Percentiles rank a stretch among this genome's conserved stretches.
Conservation (phyloP, 345 rosid species). For the Cardamine occulta region DNA sequence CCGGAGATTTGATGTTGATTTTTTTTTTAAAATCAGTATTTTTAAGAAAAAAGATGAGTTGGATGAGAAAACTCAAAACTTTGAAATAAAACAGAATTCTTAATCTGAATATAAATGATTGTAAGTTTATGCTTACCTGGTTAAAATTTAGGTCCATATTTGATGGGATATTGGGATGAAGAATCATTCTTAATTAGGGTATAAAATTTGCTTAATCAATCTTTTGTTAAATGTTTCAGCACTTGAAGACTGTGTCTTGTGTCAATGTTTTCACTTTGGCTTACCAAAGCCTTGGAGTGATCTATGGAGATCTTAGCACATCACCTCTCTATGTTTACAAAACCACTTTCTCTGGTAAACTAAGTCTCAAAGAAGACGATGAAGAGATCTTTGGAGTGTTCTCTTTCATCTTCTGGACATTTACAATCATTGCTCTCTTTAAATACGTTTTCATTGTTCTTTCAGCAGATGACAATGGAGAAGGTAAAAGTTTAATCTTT, state of each 20-base stretch:
- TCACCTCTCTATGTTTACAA: slow-evolving; percentile 92
- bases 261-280: slow-evolving; percentile 67
- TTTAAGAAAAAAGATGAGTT: slow-evolving; percentile 24
- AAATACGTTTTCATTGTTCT: slow-evolving; percentile 73
- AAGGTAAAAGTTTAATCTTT: slow-evolving; percentile 50
- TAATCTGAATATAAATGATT: neutral
- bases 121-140: neutral
- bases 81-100: neutral
- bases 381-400: slow-evolving; percentile 83
- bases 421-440: slow-evolving; percentile 75
- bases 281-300: slow-evolving; percentile 90
- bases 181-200: neutral
- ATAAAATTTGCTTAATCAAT: neutral
- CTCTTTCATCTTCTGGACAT: slow-evolving; percentile 89
- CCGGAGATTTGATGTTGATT: neutral
- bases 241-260: slow-evolving; percentile 59
- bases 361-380: slow-evolving; percentile 71
- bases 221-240: slow-evolving; percentile 48
- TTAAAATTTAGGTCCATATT: neutral
- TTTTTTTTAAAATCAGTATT: slow-evolving; percentile 5
- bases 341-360: slow-evolving; percentile 76
- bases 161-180: neutral
- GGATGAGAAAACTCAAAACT: slow-evolving; percentile 28
- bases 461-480: slow-evolving; percentile 81
- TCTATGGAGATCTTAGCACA: slow-evolving; percentile 79